Evolutionary conservation across 2,329 filamentous ascomycete genomes (phyloP).

Genomic region (Neurospora sp.): DNA sequence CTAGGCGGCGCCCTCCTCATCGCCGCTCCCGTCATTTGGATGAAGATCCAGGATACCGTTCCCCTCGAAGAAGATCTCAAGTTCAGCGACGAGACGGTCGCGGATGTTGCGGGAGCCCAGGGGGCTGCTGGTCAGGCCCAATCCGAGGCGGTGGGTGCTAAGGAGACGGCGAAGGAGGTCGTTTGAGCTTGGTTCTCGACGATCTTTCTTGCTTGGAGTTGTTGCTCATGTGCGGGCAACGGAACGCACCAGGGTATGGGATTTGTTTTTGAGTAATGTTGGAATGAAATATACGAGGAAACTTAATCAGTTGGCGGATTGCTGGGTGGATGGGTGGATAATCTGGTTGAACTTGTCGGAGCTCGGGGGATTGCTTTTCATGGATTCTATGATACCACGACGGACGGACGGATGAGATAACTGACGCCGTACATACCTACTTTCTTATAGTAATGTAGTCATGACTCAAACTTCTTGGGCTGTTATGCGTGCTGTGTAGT

Average conservation of each 20-base stretch:
- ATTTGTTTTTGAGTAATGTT: not conserved
- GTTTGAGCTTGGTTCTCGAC: not conserved
- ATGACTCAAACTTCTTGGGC: too few relatives aligned
- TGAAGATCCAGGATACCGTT: slow-evolving; percentile 75
- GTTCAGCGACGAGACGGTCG: slow-evolving; percentile 73
- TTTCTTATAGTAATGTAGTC: not conserved
- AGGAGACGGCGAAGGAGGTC: not conserved
- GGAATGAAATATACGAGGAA: not conserved
- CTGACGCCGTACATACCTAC: not conserved
- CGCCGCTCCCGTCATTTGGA: slow-evolving; percentile 68
- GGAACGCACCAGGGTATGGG: not conserved
- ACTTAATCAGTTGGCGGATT: not conserved
- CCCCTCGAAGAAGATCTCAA: slow-evolving; percentile 70
- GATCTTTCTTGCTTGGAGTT: not conserved
- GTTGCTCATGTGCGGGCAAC: not conserved
- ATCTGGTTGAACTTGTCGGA: not conserved
- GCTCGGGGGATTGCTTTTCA: not conserved
- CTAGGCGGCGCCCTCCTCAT: slow-evolving; percentile 64
- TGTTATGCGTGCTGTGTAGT: too few relatives aligned
- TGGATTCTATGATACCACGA: not conserved
- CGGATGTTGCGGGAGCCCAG: slow-evolving; percentile 46
- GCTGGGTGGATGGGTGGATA: not conserved
- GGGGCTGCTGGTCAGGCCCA: slow-evolving; percentile 6
- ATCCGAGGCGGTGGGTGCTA: not conserved
- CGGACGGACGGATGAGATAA: not conserved